Percentiles rank a stretch among this genome's conserved stretches.
These are phyloP conservation scores for Herpetospermum pedunculosum DNA, from an alignment of 306 rosid species.

Conservation along the genomic window DNA sequence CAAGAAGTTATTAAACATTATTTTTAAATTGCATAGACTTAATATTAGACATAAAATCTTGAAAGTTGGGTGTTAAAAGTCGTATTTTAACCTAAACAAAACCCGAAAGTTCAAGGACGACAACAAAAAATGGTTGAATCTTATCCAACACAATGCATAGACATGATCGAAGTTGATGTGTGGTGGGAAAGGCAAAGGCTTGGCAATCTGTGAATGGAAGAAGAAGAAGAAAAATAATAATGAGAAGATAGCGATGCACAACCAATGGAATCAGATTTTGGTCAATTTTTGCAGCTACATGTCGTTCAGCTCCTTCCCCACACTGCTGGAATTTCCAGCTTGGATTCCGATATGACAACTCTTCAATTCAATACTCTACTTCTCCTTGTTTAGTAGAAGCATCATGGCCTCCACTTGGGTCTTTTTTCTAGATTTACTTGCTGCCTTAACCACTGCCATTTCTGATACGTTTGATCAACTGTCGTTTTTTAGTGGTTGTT, in stretches of 20 bases:
- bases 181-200: background rate
- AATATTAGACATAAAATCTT: no score
- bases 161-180: background rate
- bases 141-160: background rate
- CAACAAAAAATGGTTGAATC: background rate
- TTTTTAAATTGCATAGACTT: no score
- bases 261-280: constrained; percentile 1
- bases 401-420: background rate
- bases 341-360: constrained; percentile 4
- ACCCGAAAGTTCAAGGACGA: background rate
- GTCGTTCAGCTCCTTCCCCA: background rate
- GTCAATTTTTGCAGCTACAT: background rate
- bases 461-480: background rate
- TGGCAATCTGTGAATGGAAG: background rate
- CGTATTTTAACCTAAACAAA: background rate
- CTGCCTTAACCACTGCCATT: background rate
- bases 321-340: background rate
- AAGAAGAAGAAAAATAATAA: background rate
- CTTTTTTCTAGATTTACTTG: background rate
- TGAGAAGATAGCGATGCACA: background rate
- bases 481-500: background rate
- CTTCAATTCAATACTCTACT: background rate
- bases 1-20: no score
- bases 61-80: no score
- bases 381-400: background rate